Conservation (phyloP, 106 monocot genomes). For the Hemerocallis citrina region DNA sequence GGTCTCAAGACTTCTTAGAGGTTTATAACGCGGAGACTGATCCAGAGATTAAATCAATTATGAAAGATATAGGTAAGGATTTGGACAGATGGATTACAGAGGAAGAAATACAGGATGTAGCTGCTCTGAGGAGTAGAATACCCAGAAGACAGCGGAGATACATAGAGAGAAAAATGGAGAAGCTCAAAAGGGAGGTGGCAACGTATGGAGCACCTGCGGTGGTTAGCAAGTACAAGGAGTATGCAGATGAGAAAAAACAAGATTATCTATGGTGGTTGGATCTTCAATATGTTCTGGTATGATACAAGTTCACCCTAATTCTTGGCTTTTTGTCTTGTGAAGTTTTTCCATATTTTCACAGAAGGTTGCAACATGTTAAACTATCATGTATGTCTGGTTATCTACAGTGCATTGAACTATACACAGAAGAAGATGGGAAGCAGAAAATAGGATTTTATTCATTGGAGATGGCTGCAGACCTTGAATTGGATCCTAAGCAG, state of each 20-base stretch:
- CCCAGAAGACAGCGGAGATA: conserved; percentile 46
- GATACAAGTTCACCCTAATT: background rate
- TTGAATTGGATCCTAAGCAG: conserved; percentile 74
- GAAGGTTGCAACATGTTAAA: background rate
- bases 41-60: conserved; percentile 72
- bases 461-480: conserved; percentile 79
- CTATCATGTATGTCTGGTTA: conserved; percentile 2
- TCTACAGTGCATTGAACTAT: conserved; percentile 75
- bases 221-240: conserved; percentile 76
- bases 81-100: conserved; percentile 75
- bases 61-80: conserved; percentile 78
- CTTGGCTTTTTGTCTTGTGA: background rate
- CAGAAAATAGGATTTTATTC: conserved; percentile 81
- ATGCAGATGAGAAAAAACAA: conserved; percentile 61
- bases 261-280: conserved; percentile 89
- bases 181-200: conserved; percentile 64
- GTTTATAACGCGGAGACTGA: conserved; percentile 76
- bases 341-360: background rate
- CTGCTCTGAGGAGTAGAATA: conserved; percentile 47
- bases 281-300: conserved; percentile 71
- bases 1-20: conserved; percentile 76
- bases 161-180: conserved; percentile 75
- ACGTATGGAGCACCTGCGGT: conserved; percentile 73
- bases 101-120: conserved; percentile 48
- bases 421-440: conserved; percentile 50